Conservation (phyloP, 192 early-diverging fungal genomes). For the Podila epicladia region DNA sequence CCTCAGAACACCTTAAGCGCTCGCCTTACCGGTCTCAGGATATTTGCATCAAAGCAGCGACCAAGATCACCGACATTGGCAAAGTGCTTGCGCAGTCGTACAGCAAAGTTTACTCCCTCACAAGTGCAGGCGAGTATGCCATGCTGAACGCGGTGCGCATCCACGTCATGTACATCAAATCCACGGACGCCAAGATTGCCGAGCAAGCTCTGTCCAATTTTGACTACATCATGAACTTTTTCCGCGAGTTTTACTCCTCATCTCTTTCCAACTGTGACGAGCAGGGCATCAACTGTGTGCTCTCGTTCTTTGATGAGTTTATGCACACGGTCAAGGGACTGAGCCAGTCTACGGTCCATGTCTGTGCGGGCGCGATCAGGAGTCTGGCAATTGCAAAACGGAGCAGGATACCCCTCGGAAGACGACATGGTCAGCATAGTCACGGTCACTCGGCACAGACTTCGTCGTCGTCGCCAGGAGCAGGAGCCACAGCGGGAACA, state of each 20-base stretch:
- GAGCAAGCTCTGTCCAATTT: constrained; percentile 33
- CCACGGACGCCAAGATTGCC: constrained; percentile 30
- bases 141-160: constrained; percentile 46
- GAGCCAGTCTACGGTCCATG: constrained; percentile 36
- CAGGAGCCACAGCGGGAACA: neutral
- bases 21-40: constrained; percentile 51
- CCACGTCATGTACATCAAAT: constrained; percentile 49
- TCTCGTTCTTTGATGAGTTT: constrained; percentile 51
- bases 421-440: neutral
- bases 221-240: constrained; percentile 48
- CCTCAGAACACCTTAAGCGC: constrained; percentile 43
- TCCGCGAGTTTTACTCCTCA: constrained; percentile 47
- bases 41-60: constrained; percentile 48
- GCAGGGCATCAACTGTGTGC: constrained; percentile 44
- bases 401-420: constrained; percentile 19
- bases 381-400: constrained; percentile 42
- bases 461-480: neutral
- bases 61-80: constrained; percentile 49
- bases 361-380: constrained; percentile 47
- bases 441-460: neutral
- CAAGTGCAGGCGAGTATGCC: constrained; percentile 39
- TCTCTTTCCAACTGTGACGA: constrained; percentile 37
- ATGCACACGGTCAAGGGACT: constrained; percentile 51
- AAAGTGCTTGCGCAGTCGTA: constrained; percentile 37
- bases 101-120: constrained; percentile 30